phyloP scores from a whole-genome alignment of 257 asterid species.

The Plantago major region DNA sequence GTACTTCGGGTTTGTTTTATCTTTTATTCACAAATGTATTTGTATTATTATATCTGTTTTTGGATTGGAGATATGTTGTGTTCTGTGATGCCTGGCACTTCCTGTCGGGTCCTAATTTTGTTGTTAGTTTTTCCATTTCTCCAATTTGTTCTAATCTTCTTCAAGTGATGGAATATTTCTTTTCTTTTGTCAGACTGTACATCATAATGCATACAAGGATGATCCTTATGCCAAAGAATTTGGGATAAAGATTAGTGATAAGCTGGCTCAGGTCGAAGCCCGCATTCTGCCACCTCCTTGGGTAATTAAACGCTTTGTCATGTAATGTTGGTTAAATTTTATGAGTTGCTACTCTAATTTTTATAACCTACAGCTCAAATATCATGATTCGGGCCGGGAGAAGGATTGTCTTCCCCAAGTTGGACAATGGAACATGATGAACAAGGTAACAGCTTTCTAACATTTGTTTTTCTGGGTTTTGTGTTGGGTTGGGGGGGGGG shows the following conservation, averaged over 20 bases:
- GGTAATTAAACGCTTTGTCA: slow-evolving; percentile 37
- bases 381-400: slow-evolving; percentile 92
- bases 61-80: neutral
- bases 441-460: slow-evolving; percentile 48
- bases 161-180: neutral
- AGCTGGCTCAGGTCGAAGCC: slow-evolving; percentile 92
- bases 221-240: slow-evolving; percentile 88
- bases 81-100: neutral
- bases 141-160: slow-evolving; percentile 1
- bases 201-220: slow-evolving; percentile 67
- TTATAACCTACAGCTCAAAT: slow-evolving; percentile 61
- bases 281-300: slow-evolving; percentile 88
- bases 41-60: slow-evolving; percentile 1
- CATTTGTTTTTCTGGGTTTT: neutral
- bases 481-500: neutral
- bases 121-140: neutral
- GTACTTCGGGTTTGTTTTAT: slow-evolving; percentile 56
- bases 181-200: slow-evolving; percentile 57
- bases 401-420: slow-evolving; percentile 89
- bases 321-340: neutral
- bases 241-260: slow-evolving; percentile 89
- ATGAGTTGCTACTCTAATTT: neutral
- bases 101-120: neutral
- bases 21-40: neutral
- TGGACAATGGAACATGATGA: slow-evolving; percentile 99